phyloP scores from a whole-genome alignment of 1,139 yeast genomes.

The Lizanozyma gosingica region DNA sequence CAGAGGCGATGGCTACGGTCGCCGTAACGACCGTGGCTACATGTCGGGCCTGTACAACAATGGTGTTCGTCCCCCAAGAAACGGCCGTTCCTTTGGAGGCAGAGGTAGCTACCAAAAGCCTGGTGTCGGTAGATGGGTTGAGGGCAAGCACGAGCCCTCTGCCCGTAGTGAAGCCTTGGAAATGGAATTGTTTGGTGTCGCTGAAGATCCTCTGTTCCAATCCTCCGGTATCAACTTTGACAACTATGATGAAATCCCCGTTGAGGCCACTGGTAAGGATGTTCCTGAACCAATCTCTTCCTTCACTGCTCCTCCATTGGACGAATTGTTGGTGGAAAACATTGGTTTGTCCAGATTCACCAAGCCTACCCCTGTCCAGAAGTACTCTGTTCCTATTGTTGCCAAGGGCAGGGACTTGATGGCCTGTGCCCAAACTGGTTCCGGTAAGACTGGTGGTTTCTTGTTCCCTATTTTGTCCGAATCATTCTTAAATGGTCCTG shows the following conservation, averaged over 20 bases:
- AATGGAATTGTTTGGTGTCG: slow-evolving; percentile 75
- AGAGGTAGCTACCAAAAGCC: slow-evolving; percentile 24
- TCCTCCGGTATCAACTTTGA: slow-evolving; percentile 97
- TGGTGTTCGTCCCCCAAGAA: slow-evolving; percentile 16
- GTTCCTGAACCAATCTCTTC: slow-evolving; percentile 90
- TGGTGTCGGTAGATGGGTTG: slow-evolving; percentile 68
- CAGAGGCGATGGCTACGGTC: slow-evolving; percentile 16
- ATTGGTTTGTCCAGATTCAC: slow-evolving; percentile 82
- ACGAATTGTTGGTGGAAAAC: slow-evolving; percentile 77
- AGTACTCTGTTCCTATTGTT: slow-evolving; percentile 95
- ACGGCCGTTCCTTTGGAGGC: slow-evolving; percentile 23
- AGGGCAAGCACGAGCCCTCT: slow-evolving; percentile 87
- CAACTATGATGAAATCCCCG: slow-evolving; percentile 96
- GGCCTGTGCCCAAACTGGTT: slow-evolving; percentile 99
- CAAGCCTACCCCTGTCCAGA: slow-evolving; percentile 97
- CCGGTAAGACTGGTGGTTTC: slow-evolving; percentile 99
- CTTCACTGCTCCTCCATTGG: slow-evolving; percentile 91
- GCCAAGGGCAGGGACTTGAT: slow-evolving; percentile 93
- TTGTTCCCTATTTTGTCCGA: slow-evolving; percentile 95
- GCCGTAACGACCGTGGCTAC: slow-evolving; percentile 13
- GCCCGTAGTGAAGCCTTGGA: slow-evolving; percentile 64
- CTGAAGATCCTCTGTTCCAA: slow-evolving; percentile 76
- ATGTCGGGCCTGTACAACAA: slow-evolving; percentile 11
- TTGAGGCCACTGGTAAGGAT: slow-evolving; percentile 91
- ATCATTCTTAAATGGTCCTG: slow-evolving; percentile 85